These are phyloP conservation scores for Malus fusca DNA, from an alignment of 306 rosid genomes.

Conservation along the genomic window DNA sequence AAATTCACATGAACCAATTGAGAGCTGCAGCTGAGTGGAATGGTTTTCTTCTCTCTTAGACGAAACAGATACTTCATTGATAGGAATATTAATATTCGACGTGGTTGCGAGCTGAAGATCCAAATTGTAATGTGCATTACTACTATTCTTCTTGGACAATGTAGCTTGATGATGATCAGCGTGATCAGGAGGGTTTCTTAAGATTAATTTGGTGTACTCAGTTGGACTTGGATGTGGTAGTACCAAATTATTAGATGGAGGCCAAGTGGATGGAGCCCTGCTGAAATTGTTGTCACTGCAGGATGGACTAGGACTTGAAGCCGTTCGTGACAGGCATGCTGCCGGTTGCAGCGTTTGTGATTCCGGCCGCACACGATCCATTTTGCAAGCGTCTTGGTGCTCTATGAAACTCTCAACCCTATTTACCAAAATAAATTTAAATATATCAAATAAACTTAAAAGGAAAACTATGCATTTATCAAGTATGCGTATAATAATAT, in stretches of 20 bases:
- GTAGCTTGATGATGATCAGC: constrained; percentile 10
- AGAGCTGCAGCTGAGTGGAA: constrained; percentile 73
- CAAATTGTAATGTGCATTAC: constrained; percentile 42
- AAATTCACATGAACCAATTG: constrained; percentile 73
- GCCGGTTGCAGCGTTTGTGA: constrained; percentile 44
- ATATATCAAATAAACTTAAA: background rate
- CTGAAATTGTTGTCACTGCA: constrained; percentile 73
- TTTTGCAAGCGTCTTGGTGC: constrained; percentile 94
- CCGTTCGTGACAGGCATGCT: constrained; percentile 82
- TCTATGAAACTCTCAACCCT: constrained; percentile 99
- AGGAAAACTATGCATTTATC: background rate
- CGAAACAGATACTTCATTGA: constrained; percentile 23
- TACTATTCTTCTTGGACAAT: background rate
- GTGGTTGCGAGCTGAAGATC: constrained; percentile 87
- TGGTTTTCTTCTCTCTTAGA: constrained; percentile 35
- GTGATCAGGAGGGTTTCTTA: constrained; percentile 22
- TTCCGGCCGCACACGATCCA: constrained; percentile 61
- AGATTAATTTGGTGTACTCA: constrained; percentile 18
- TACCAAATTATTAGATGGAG: constrained; percentile 4
- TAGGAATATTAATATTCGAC: constrained; percentile 14
- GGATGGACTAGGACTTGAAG: constrained; percentile 90
- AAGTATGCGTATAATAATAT: background rate
- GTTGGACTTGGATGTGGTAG: background rate
- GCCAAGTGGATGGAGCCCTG: constrained; percentile 38
- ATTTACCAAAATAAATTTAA: background rate